phyloP scores from a whole-genome alignment of 352 stramenopile genomes.

The Phytophthora fragariaefolia region DNA sequence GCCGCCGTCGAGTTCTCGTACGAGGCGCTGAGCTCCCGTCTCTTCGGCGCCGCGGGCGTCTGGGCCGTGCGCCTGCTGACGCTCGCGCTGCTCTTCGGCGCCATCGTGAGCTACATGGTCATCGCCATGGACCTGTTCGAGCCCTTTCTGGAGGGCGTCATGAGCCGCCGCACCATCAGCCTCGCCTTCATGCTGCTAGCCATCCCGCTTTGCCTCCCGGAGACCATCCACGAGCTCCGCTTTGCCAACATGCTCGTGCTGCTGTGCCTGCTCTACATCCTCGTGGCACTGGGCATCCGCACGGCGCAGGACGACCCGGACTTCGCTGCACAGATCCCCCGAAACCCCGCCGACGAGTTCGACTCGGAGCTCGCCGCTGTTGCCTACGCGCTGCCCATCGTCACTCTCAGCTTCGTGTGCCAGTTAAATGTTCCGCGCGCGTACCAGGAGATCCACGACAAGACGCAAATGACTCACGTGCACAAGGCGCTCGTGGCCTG shows the following conservation, averaged over 20 bases:
- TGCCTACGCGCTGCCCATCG: slow-evolving; percentile 81
- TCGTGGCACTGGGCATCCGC: slow-evolving; percentile 64
- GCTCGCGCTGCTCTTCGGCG: slow-evolving; percentile 78
- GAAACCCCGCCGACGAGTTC: slow-evolving; percentile 61
- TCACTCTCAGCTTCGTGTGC: slow-evolving; percentile 81
- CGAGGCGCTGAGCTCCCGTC: slow-evolving; percentile 78
- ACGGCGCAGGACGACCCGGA: slow-evolving; percentile 51
- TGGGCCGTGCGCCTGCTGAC: slow-evolving; percentile 80
- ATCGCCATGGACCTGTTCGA: slow-evolving; percentile 88
- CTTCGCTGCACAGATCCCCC: slow-evolving; percentile 45
- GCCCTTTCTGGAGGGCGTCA: slow-evolving; percentile 62
- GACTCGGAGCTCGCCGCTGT: slow-evolving; percentile 62
- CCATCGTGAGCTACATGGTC: slow-evolving; percentile 85
- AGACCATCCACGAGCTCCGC: slow-evolving; percentile 85
- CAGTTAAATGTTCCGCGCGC: slow-evolving; percentile 84
- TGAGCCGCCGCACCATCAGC: slow-evolving; percentile 70
- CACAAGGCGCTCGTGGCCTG: slow-evolving; percentile 65
- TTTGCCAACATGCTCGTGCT: slow-evolving; percentile 84
- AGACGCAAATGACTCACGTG: slow-evolving; percentile 70
- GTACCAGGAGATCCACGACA: slow-evolving; percentile 82
- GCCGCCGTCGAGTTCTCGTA: slow-evolving; percentile 76
- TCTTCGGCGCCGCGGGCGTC: slow-evolving; percentile 71
- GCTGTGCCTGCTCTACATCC: slow-evolving; percentile 83
- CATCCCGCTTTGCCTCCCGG: slow-evolving; percentile 80
- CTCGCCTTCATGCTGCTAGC: slow-evolving; percentile 68